These are phyloP conservation scores for Aciculosporium take DNA, from an alignment of 2,329 filamentous ascomycete genomes.

Conservation along the genomic window DNA sequence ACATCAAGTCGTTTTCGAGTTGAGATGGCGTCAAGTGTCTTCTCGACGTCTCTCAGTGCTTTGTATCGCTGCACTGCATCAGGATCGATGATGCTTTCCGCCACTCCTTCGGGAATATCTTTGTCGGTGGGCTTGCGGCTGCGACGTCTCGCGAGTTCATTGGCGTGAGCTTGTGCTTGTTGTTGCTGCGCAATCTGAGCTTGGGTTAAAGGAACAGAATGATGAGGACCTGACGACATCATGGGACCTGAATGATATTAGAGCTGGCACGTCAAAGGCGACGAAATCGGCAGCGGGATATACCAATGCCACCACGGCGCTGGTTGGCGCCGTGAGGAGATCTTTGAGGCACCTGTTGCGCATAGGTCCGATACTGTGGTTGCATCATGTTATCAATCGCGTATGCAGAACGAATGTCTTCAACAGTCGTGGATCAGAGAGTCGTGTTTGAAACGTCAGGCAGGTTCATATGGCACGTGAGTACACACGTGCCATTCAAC, in stretches of 20 bases:
- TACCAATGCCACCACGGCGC: constrained; percentile 40
- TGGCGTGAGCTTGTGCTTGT: constrained; percentile 37
- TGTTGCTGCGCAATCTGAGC: constrained; percentile 39
- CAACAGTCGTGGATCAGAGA: neutral
- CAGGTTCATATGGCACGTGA: too few species aligned
- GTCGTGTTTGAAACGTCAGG: too few species aligned
- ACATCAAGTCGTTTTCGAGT: constrained; percentile 89
- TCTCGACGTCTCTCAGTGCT: constrained; percentile 73
- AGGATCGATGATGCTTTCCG: constrained; percentile 60
- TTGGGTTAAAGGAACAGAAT: constrained; percentile 35
- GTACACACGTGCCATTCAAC: too few species aligned
- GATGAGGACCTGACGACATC: constrained; percentile 40
- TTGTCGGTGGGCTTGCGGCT: constrained; percentile 88
- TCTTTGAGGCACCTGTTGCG: constrained; percentile 35
- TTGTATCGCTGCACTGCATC: constrained; percentile 73
- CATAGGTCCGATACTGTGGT: constrained; percentile 36
- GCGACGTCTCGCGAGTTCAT: constrained; percentile 60
- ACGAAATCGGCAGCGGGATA: constrained; percentile 1
- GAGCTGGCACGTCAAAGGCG: constrained; percentile 2
- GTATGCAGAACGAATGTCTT: neutral
- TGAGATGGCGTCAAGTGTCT: constrained; percentile 79
- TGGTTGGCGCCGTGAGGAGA: constrained; percentile 33
- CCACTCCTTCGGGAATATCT: constrained; percentile 81
- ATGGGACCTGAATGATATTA: constrained; percentile 31
- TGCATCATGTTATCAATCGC: constrained; percentile 28